These are phyloP conservation scores for Parasarocladium wereldwijsianum DNA, from an alignment of 2,329 filamentous ascomycete species.

Conservation along the genomic window DNA sequence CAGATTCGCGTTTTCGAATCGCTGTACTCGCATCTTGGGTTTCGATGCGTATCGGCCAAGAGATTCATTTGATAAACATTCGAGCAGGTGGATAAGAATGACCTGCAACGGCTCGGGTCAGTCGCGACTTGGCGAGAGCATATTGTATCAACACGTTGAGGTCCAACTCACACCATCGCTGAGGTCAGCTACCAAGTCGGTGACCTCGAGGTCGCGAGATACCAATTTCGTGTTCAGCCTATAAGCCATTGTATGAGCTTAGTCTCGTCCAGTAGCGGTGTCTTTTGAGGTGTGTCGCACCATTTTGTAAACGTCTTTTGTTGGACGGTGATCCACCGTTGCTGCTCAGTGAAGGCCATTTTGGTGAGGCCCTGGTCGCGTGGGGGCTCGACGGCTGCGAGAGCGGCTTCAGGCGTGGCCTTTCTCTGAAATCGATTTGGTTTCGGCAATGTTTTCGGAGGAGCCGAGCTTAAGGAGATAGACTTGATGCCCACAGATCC, in stretches of 20 bases:
- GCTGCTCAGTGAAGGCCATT: conserved; percentile 51
- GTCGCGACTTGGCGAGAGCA: too few relatives aligned
- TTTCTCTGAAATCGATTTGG: conserved; percentile 17
- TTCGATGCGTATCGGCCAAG: conserved; percentile 94
- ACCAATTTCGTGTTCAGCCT: conserved; percentile 96
- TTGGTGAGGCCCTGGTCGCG: conserved; percentile 36
- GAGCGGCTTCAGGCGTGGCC: conserved; percentile 24
- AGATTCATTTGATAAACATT: conserved; percentile 88
- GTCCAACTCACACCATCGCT: conserved; percentile 69
- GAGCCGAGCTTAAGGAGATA: too few relatives aligned
- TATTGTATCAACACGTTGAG: too few relatives aligned
- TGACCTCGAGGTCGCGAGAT: conserved; percentile 61
- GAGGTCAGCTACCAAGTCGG: conserved; percentile 77
- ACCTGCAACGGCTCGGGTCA: conserved; percentile 37
- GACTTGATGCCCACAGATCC: too few relatives aligned
- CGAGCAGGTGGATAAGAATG: conserved; percentile 88
- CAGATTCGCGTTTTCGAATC: conserved; percentile 96
- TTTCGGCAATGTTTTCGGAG: conserved; percentile 10
- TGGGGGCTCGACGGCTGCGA: conserved; percentile 29
- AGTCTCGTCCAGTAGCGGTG: background rate
- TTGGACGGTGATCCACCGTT: conserved; percentile 67
- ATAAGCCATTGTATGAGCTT: background rate
- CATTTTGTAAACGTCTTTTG: conserved; percentile 99
- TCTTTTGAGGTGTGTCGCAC: conserved; percentile 13
- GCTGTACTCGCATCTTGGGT: conserved; percentile 89